Evolutionary conservation across 805 yeast genomes (phyloP).

Genomic region (Kazachstania kunashirensis): DNA sequence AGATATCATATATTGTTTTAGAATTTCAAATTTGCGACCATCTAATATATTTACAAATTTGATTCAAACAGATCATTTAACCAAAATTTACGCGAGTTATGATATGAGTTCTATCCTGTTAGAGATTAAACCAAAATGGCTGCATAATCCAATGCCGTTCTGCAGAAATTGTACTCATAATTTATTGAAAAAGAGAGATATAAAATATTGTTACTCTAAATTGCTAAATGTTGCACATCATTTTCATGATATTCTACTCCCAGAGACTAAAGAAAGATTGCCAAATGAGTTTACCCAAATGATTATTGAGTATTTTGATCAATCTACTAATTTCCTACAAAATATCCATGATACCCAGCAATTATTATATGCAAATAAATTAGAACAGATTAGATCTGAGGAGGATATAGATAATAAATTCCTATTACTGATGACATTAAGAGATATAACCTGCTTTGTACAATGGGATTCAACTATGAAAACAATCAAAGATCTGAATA

Average conservation of each 20-base stretch:
- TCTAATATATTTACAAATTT: not conserved
- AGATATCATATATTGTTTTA: conserved; percentile 8
- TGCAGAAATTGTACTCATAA: conserved; percentile 29
- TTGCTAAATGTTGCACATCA: conserved; percentile 9
- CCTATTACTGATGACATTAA: conserved; percentile 29
- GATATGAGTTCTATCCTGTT: conserved; percentile 6
- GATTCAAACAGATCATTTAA: conserved; percentile 18
- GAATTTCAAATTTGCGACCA: conserved; percentile 15
- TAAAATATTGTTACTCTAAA: conserved; percentile 18
- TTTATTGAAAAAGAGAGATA: conserved; percentile 12
- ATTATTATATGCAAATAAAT: not conserved
- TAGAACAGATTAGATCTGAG: conserved; percentile 1
- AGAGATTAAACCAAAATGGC: conserved; percentile 30
- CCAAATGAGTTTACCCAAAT: conserved; percentile 11
- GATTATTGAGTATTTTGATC: conserved; percentile 16
- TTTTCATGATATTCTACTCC: conserved; percentile 8
- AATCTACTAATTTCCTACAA: conserved; percentile 15
- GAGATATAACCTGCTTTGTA: conserved; percentile 33
- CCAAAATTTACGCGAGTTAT: conserved; percentile 11
- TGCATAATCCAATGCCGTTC: conserved; percentile 11
- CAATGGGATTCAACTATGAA: conserved; percentile 11
- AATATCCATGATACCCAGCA: conserved; percentile 19
- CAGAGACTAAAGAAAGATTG: not conserved
- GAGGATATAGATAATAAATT: conserved; percentile 14
- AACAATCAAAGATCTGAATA: conserved; percentile 1